Percentiles rank a stretch among this genome's conserved stretches.
These are phyloP conservation scores for Xylaria sp. DNA, from an alignment of 2,329 filamentous ascomycete genomes.

Conservation along the genomic window DNA sequence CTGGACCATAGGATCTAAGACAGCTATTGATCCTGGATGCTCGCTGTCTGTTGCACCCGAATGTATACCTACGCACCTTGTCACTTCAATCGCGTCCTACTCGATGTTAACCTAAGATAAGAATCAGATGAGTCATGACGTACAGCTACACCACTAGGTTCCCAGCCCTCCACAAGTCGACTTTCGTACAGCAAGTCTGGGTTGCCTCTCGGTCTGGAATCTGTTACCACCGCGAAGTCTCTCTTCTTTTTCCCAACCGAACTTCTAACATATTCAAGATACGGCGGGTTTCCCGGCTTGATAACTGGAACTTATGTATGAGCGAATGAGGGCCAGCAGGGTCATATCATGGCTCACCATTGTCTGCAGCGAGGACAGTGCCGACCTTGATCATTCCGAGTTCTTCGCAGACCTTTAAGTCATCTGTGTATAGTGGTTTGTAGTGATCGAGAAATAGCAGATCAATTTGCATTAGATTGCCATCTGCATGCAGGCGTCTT, in stretches of 20 bases:
- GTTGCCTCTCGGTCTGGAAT: conserved; percentile 60
- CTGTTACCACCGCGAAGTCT: conserved; percentile 48
- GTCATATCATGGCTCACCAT: conserved; percentile 52
- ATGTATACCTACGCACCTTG: conserved; percentile 62
- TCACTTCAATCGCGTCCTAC: conserved; percentile 75
- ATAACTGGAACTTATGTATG: conserved; percentile 58
- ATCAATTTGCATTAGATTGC: conserved; percentile 69
- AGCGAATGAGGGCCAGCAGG: background rate
- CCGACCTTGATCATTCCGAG: conserved; percentile 72
- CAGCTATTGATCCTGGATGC: background rate
- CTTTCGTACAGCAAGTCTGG: conserved; percentile 75
- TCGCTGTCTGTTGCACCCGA: conserved; percentile 38
- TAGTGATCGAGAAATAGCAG: conserved; percentile 84
- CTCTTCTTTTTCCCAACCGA: conserved; percentile 70
- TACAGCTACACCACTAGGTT: conserved; percentile 74
- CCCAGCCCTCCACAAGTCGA: conserved; percentile 70
- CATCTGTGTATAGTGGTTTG: conserved; percentile 78
- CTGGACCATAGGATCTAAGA: background rate
- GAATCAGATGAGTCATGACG: conserved; percentile 45
- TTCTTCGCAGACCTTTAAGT: conserved; percentile 81
- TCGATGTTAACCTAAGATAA: conserved; percentile 40
- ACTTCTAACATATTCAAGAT: conserved; percentile 76
- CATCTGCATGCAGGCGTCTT: conserved; percentile 65
- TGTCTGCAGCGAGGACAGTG: conserved; percentile 74
- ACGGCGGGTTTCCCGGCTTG: conserved; percentile 76